Base-by-base conservation (phyloP, 1,139 yeast genomes). In the Debaryomyces sp. region DNA sequence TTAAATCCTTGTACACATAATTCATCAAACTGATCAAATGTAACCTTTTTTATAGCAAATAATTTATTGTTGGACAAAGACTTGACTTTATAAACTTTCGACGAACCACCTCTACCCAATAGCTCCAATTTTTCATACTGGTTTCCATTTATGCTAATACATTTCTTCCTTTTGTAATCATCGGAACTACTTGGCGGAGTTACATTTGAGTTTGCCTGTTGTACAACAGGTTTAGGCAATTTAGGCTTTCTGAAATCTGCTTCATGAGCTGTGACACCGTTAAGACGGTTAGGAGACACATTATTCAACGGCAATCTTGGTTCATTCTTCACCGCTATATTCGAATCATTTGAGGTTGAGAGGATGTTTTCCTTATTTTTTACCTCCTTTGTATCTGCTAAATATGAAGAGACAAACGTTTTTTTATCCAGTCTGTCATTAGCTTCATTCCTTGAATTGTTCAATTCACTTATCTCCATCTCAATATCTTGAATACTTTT, bases 91-190 rank as follows among this genome's bases (percentile, higher is more conserved):
- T 87, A 94, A 15, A 94, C 99, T 61, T 87, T 89, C 0, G 98
- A 91, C 0, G 97, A 81, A 0, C 99, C 99, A 30, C 99, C 99
- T 59, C 87, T 79, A 12, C 99, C 99, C 15, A 94, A 67, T 17
- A 89, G 71, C 58, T 90, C 97, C 21, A 89, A 69, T 50, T 87
- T 81, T 57, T 87, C 95, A 61, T 89, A 92, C 37, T 77, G 78
- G 39, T 76, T 75, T 2, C 81, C 84, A 62, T 90, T 89, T 15
- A 76, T 71, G 1, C 61, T 60, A 8, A 76, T 68, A 21, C 66
- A 54, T 51, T 72, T 73, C 49, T 64, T 63, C 44, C 59, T 68
- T 29, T 62, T 60, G 13, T 53, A 54, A 22, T 58, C 63, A 17
- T 54, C 53, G 10, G 54, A 44, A 26, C 47, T 48, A 27, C 22